Evolutionary conservation across 1,284 basidiomycete species (phyloP).

Genomic region (Tremellales sp.): DNA sequence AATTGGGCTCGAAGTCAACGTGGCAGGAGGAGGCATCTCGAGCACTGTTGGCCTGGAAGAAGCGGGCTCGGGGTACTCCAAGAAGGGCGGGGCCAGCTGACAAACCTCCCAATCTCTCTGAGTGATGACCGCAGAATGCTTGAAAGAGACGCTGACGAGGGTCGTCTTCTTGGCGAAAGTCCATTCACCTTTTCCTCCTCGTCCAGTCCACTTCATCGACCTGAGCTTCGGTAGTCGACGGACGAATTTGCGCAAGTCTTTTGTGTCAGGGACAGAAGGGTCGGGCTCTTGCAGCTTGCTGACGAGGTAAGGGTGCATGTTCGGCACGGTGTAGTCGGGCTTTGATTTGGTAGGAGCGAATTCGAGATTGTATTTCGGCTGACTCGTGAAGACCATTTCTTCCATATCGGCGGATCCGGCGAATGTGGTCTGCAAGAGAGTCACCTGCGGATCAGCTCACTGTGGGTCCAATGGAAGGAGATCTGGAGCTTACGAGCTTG

Average conservation of each 20-base stretch:
- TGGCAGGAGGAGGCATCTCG: background rate
- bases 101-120: conserved; percentile 16
- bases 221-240: conserved; percentile 23
- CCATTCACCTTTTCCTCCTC: conserved; percentile 31
- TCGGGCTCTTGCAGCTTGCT: conserved; percentile 15
- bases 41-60: background rate
- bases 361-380: conserved; percentile 10
- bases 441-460: conserved; percentile 8
- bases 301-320: conserved; percentile 9
- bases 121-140: conserved; percentile 15
- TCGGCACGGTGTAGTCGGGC: background rate
- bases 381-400: conserved; percentile 14
- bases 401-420: conserved; percentile 13
- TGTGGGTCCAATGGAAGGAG: background rate
- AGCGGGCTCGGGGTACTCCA: conserved; percentile 3
- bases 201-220: conserved; percentile 23
- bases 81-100: conserved; percentile 8
- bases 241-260: conserved; percentile 28
- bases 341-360: conserved; percentile 6
- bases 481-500: conserved; percentile 14
- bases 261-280: conserved; percentile 17
- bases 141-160: conserved; percentile 18
- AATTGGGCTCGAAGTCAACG: background rate
- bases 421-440: conserved; percentile 16
- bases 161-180: conserved; percentile 18